These are phyloP conservation scores for Sungouiozyma ichnusensis DNA, from an alignment of 805 yeast species.

Conservation along the genomic window DNA sequence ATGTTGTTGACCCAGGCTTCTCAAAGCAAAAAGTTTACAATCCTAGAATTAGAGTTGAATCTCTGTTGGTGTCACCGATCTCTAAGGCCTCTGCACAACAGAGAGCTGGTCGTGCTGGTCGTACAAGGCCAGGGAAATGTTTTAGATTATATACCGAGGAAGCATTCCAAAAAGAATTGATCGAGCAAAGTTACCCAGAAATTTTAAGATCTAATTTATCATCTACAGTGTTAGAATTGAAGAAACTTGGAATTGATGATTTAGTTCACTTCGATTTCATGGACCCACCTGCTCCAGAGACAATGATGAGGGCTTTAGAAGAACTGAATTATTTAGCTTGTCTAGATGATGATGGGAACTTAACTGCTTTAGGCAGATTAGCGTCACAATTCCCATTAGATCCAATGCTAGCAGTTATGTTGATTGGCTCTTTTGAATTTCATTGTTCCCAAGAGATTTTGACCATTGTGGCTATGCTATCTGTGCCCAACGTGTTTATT, in stretches of 20 bases:
- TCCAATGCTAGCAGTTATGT: conserved; percentile 89
- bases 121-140: conserved; percentile 97
- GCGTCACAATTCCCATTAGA: conserved; percentile 93
- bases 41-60: conserved; percentile 92
- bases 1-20: conserved; percentile 95
- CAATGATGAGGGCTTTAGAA: conserved; percentile 98
- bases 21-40: conserved; percentile 94
- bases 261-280: conserved; percentile 95
- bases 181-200: conserved; percentile 94
- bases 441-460: conserved; percentile 82
- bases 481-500: conserved; percentile 90
- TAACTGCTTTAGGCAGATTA: conserved; percentile 79
- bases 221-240: conserved; percentile 83
- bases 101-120: conserved; percentile 99
- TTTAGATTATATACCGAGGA: conserved; percentile 94
- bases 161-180: conserved; percentile 86
- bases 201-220: conserved; percentile 84
- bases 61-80: conserved; percentile 87
- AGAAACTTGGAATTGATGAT: conserved; percentile 90
- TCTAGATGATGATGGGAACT: conserved; percentile 81
- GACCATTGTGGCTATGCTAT: conserved; percentile 78
- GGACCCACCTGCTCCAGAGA: conserved; percentile 99
- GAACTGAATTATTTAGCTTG: conserved; percentile 86
- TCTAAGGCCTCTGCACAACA: conserved; percentile 97
- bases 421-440: conserved; percentile 78